phyloP scores from a whole-genome alignment of 2,329 filamentous ascomycete species.

The Cytospora mali region DNA sequence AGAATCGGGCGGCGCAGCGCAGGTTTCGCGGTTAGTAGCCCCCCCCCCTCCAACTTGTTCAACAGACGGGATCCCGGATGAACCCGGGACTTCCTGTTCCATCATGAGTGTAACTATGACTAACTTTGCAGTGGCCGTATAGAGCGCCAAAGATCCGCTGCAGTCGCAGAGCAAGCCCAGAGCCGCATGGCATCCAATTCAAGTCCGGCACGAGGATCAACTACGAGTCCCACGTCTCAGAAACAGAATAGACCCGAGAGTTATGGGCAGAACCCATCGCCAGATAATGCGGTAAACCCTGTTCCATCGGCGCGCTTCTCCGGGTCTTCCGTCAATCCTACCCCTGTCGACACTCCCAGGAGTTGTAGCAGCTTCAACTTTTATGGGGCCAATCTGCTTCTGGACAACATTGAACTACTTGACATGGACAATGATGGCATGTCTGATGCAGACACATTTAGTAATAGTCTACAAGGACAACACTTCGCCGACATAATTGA shows the following conservation, averaged over 20 bases:
- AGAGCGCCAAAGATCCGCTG: background rate
- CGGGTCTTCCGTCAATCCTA: background rate
- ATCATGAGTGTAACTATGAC: too few species aligned
- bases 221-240: background rate
- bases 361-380: background rate
- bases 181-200: background rate
- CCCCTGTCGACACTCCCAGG: background rate
- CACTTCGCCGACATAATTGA: background rate
- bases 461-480: background rate
- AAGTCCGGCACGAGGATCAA: background rate
- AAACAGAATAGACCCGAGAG: background rate
- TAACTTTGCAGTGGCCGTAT: background rate
- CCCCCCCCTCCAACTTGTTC: background rate
- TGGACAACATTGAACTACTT: background rate
- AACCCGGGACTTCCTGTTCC: background rate
- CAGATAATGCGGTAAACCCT: background rate
- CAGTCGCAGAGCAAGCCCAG: background rate
- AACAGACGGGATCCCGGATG: background rate
- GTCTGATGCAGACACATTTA: background rate
- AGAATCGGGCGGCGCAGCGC: constrained; percentile 31
- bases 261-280: background rate
- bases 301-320: background rate
- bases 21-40: constrained; percentile 25
- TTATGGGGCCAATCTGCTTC: background rate
- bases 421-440: background rate